Evolutionary conservation across 2,329 filamentous ascomycete genomes (phyloP), one percentile per base, ranked within the genome.

Genomic region (Tolypocladium ophioglossoides): DNA sequence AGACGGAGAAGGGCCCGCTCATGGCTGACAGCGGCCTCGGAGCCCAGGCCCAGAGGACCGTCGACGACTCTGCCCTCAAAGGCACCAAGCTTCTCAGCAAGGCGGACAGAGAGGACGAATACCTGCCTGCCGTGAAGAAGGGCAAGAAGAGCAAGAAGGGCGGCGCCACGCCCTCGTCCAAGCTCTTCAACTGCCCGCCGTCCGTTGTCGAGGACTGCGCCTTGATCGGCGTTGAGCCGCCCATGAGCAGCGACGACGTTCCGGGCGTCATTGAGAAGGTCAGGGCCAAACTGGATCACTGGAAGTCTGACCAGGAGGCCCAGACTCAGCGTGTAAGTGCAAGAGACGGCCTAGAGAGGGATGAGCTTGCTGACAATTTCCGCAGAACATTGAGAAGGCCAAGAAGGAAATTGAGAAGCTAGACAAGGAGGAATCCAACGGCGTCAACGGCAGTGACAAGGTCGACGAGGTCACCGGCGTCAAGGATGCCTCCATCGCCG

Each of bases 361-460:
- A 9, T 12, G 52, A 37, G 8, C 53, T 59, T 61, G 55, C 66
- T 74, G 66, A 74, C 57, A 9, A 34, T 9, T 20, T 14, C 24
- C 41, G 32, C 65, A 97, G 94, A 99, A 99, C 78, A 86, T 97
- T 57, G 89, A 90, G 59, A 96, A 96, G 74, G 94, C 94, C 57
- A 87, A 96, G 78, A 92, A 92, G 73, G 91, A 96, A 72, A 95
- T 99, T 59, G 89, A 91, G 68, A 85, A 85, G 62, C 82, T 97
- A 54, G 92, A 96, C 64, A 72, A 75, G 53, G 75, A 72, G 57
- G 77, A 77, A 59, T 72, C 72, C 58, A 72, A 71, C 58, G 72
- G 69, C 61, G 57, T 61, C 61, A 77, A 74, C 62, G 71, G 69
- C 60, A 64, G 61, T 57, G 75, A 78, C 59, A 75, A 74, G 57